phyloP scores from a whole-genome alignment of 306 rosid genomes.

The Datisca glomerata region DNA sequence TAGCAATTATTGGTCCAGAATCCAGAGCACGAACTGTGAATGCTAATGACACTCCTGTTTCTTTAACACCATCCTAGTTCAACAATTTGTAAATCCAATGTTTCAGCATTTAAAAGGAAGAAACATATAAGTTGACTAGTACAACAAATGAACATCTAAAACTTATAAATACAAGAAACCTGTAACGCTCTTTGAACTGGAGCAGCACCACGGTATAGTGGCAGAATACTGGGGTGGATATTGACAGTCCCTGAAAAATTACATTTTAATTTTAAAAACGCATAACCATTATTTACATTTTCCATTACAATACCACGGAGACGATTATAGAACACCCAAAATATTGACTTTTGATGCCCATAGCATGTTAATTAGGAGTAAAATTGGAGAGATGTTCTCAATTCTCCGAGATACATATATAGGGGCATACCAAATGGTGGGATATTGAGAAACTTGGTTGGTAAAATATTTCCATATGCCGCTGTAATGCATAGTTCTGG shows the following conservation, averaged over 20 bases:
- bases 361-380: too few relatives aligned
- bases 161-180: constrained; percentile 23
- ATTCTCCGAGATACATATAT: background rate
- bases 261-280: constrained; percentile 2
- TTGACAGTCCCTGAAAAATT: constrained; percentile 68
- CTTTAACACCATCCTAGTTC: constrained; percentile 66
- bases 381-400: background rate
- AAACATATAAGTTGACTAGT: too few relatives aligned
- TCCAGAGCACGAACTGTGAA: constrained; percentile 83
- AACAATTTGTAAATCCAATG: constrained; percentile 2
- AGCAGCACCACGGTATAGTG: constrained; percentile 88
- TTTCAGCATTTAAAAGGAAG: background rate
- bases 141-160: constrained; percentile 2
- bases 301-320: too few relatives aligned
- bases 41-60: constrained; percentile 87
- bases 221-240: constrained; percentile 82
- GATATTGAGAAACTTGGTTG: constrained; percentile 39
- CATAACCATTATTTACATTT: background rate
- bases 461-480: constrained; percentile 48
- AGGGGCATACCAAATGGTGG: constrained; percentile 42
- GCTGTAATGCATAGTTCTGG: constrained; percentile 70
- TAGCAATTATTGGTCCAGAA: constrained; percentile 86
- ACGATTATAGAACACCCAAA: too few relatives aligned
- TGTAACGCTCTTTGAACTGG: constrained; percentile 94
- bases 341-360: too few relatives aligned